These are phyloP conservation scores for Coemansia sp. DNA, from an alignment of 192 early-diverging fungal species.

Conservation along the genomic window DNA sequence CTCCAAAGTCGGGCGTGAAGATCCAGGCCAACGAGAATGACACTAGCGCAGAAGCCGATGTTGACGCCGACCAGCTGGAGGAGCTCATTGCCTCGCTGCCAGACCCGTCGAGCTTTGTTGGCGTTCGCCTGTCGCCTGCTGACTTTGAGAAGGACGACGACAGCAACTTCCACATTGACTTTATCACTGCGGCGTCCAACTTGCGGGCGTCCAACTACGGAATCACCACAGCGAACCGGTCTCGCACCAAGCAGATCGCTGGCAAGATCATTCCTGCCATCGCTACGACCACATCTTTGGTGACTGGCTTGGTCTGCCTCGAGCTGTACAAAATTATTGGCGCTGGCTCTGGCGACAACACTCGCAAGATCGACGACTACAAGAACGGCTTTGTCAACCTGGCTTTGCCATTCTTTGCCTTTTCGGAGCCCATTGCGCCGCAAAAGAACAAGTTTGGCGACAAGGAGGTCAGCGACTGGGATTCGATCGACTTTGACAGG, in stretches of 20 bases:
- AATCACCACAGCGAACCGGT: conserved; percentile 69
- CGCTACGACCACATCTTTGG: conserved; percentile 93
- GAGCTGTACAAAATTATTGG: conserved; percentile 91
- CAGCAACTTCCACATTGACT: conserved; percentile 99
- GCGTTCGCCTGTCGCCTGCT: conserved; percentile 80
- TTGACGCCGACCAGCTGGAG: conserved; percentile 55
- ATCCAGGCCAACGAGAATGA: conserved; percentile 91
- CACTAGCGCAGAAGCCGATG: conserved; percentile 43
- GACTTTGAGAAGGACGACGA: conserved; percentile 99
- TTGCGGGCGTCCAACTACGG: conserved; percentile 82
- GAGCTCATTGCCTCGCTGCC: conserved; percentile 68
- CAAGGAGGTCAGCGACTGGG: conserved; percentile 88
- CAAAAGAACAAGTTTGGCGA: conserved; percentile 87
- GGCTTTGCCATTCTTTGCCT: conserved; percentile 97
- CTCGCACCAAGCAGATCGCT: conserved; percentile 85
- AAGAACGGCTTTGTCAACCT: conserved; percentile 99
- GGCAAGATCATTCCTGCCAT: conserved; percentile 91
- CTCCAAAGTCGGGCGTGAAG: conserved; percentile 88
- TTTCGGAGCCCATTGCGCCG: conserved; percentile 95
- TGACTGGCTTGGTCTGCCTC: conserved; percentile 95
- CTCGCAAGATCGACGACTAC: conserved; percentile 87
- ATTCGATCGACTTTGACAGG: conserved; percentile 81
- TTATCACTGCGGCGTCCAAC: conserved; percentile 97
- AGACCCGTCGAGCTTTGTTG: conserved; percentile 71
- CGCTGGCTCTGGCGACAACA: conserved; percentile 33